Evolutionary conservation across 768 basidiomycete species (phyloP).

Genomic region (Xerocomellus intermedius): DNA sequence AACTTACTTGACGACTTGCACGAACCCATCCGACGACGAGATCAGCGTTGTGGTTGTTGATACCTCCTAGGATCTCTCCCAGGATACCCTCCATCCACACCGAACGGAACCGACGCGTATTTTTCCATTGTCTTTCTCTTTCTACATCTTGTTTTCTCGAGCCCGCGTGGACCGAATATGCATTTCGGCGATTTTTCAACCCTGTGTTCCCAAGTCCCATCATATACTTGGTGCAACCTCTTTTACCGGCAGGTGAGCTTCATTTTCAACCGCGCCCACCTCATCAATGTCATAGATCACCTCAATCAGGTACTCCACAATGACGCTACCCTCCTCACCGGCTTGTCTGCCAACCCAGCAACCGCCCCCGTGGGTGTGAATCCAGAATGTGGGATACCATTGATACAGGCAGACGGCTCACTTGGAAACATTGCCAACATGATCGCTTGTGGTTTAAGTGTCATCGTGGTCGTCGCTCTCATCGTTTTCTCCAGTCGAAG

Average conservation of each 20-base stretch:
- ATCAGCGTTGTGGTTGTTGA: slow-evolving; percentile 16
- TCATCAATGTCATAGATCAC: slow-evolving; percentile 21
- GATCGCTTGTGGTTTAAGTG: slow-evolving; percentile 71
- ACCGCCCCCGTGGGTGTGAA: slow-evolving; percentile 82
- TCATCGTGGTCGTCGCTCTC: slow-evolving; percentile 58
- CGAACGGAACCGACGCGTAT: slow-evolving; percentile 4
- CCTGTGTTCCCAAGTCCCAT: slow-evolving; percentile 67
- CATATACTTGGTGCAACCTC: slow-evolving; percentile 92
- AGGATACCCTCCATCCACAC: slow-evolving; percentile 11
- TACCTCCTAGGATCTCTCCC: slow-evolving; percentile 17
- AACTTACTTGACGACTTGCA: slow-evolving; percentile 30
- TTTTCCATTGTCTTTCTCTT: not conserved
- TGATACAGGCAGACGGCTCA: slow-evolving; percentile 53
- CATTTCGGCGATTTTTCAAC: slow-evolving; percentile 72
- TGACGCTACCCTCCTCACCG: slow-evolving; percentile 35
- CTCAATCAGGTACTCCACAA: slow-evolving; percentile 41
- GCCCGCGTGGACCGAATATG: slow-evolving; percentile 33
- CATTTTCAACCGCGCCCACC: slow-evolving; percentile 4
- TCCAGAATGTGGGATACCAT: slow-evolving; percentile 73
- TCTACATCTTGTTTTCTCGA: not conserved
- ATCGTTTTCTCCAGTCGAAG: slow-evolving; percentile 58
- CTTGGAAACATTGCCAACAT: slow-evolving; percentile 88
- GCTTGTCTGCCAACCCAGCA: slow-evolving; percentile 41
- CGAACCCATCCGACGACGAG: slow-evolving; percentile 21
- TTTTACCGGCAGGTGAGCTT: slow-evolving; percentile 80